Conservation (phyloP, 495 filamentous ascomycete species). For the Penicillium maclennaniae region DNA sequence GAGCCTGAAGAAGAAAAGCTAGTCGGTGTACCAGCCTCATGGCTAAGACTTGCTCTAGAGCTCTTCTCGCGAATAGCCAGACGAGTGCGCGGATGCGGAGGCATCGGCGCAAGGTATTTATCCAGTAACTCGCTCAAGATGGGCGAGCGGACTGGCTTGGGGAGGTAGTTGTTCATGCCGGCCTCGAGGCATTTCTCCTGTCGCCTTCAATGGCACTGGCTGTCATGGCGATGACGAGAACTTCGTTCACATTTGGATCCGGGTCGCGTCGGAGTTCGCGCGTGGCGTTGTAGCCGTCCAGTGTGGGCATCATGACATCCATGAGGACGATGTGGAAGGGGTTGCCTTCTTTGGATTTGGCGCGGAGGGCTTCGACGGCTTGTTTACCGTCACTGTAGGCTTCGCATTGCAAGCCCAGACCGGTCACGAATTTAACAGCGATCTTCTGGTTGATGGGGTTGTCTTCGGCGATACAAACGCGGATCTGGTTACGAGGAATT, state of each 20-base stretch:
- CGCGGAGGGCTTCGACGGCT: slow-evolving; percentile 77
- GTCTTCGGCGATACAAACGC: slow-evolving; percentile 87
- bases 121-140: slow-evolving; percentile 74
- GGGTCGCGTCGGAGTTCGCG: slow-evolving; percentile 71
- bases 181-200: slow-evolving; percentile 87
- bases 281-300: slow-evolving; percentile 92
- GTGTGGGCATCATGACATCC: slow-evolving; percentile 93
- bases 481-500: slow-evolving; percentile 71
- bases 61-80: slow-evolving; percentile 33
- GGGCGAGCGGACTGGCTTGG: slow-evolving; percentile 78
- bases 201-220: slow-evolving; percentile 89
- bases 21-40: slow-evolving; percentile 33
- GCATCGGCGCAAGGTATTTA: slow-evolving; percentile 57
- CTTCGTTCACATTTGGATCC: slow-evolving; percentile 66
- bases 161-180: slow-evolving; percentile 94
- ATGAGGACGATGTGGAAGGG: slow-evolving; percentile 79
- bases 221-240: slow-evolving; percentile 91
- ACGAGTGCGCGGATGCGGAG: slow-evolving; percentile 38
- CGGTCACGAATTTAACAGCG: slow-evolving; percentile 81
- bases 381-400: slow-evolving; percentile 83
- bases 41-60: slow-evolving; percentile 29
- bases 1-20: slow-evolving; percentile 36
- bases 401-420: slow-evolving; percentile 76
- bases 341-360: slow-evolving; percentile 60
- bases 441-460: slow-evolving; percentile 92